Evolutionary conservation across 495 filamentous ascomycete species (phyloP), one percentile per base, ranked within the genome.

Genomic region (Physcia stellaris): DNA sequence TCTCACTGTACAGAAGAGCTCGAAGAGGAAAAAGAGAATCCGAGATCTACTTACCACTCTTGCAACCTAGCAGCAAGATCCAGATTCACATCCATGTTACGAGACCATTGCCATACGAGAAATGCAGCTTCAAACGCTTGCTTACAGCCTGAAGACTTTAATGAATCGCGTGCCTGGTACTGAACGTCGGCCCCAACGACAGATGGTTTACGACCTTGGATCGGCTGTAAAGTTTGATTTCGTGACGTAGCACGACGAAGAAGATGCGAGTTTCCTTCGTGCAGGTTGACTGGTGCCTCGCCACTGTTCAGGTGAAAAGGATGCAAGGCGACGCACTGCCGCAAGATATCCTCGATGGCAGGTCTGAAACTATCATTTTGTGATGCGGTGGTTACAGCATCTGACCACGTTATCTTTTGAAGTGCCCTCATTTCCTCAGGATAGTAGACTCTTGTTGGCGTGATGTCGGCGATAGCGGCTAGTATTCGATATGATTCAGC

Each of bases 391-490:
- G 13, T 16, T 32, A 18, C 32, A 26, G 2, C 12, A 13, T 2
- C 19, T 2, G 16, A 40, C 73, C 73, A 79, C 0, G 10, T 23
- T 1, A 71, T 64, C 13, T 13, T 56, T 45, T 77, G 70, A 55
- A 77, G 60, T 1, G 60, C 57, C 28, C 56, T 55, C 13, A 66
- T 34, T 33, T 70, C 44, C 0, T 37, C 27, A 0, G 79, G 79
- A 51, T 83, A 82, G 42, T 66, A 83, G 0, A 50, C 41, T 22
- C 74, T 50, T 4, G 15, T 5, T 2, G 79, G 77, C 0, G 70
- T 69, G 0, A 81, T 48, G 0, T 28, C n/a, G 0, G 70, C 67
- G 26, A 83, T 70, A 0, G 47, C 17, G 0, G 18, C 4, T 0
- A 78, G 52, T 7, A 70, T 36, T 0, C 45, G 15, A 13, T 61